These are phyloP conservation scores for Inga laurina DNA, from an alignment of 306 rosid species.

Conservation along the genomic window DNA sequence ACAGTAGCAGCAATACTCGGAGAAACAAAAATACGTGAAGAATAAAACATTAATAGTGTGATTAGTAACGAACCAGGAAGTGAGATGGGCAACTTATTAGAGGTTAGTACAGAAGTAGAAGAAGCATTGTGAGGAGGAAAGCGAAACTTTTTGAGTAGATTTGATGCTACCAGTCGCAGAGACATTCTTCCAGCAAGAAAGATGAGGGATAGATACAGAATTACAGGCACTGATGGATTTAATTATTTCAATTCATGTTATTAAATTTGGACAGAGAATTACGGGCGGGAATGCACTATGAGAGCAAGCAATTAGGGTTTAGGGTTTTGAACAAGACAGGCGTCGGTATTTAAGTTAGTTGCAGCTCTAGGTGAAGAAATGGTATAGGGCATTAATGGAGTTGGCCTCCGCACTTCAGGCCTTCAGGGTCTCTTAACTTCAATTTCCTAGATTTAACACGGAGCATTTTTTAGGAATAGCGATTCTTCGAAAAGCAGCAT, in stretches of 20 bases:
- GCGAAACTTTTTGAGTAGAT: slow-evolving; percentile 43
- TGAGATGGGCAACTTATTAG: slow-evolving; percentile 34
- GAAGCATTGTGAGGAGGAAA: slow-evolving; percentile 29
- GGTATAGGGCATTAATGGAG: not conserved
- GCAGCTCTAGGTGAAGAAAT: not conserved
- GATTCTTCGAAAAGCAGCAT: no score
- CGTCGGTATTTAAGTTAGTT: not conserved
- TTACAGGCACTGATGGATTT: not conserved
- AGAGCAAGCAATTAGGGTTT: not conserved
- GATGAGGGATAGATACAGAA: not conserved
- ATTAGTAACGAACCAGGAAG: slow-evolving; percentile 35
- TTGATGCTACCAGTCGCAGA: slow-evolving; percentile 44
- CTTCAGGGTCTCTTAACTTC: no score
- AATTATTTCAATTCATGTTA: not conserved
- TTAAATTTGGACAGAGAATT: not conserved
- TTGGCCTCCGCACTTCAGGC: no score
- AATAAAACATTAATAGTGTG: not conserved
- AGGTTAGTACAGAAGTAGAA: slow-evolving; percentile 17
- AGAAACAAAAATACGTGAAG: not conserved
- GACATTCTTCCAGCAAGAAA: slow-evolving; percentile 37
- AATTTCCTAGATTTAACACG: no score
- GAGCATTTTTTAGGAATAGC: no score
- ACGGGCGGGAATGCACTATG: not conserved
- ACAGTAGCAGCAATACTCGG: not conserved
- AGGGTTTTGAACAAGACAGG: not conserved